These are phyloP conservation scores for Pseudocercospora fijiensis DNA, from an alignment of 2,329 filamentous ascomycete species.

Conservation along the genomic window DNA sequence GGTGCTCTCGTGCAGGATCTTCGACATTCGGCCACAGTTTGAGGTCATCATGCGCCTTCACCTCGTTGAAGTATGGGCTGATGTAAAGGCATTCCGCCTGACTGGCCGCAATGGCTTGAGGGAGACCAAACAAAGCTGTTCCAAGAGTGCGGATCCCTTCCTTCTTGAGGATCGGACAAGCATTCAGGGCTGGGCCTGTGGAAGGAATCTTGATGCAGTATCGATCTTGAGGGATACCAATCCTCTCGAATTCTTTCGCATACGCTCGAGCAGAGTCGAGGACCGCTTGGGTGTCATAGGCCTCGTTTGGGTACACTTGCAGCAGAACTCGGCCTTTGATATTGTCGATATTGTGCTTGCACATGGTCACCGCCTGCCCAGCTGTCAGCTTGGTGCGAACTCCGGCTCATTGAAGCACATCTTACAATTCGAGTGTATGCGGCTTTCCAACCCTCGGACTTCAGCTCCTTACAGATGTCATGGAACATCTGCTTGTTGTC, in stretches of 20 bases:
- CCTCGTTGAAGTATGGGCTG: slow-evolving; percentile 64
- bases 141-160: slow-evolving; percentile 59
- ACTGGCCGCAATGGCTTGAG: slow-evolving; percentile 59
- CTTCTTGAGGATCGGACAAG: slow-evolving; percentile 55
- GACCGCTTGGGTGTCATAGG: slow-evolving; percentile 21
- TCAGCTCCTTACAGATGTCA: slow-evolving; percentile 27
- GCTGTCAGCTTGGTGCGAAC: not conserved
- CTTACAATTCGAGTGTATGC: slow-evolving; percentile 26
- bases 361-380: slow-evolving; percentile 23
- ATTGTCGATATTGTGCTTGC: slow-evolving; percentile 27
- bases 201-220: slow-evolving; percentile 64
- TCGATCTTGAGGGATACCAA: slow-evolving; percentile 35
- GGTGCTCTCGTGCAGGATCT: slow-evolving; percentile 22
- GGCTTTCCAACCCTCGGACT: slow-evolving; percentile 25
- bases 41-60: slow-evolving; percentile 54
- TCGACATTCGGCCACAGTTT: slow-evolving; percentile 21
- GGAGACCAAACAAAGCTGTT: slow-evolving; percentile 62
- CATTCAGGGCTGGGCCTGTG: slow-evolving; percentile 64
- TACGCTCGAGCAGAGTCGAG: slow-evolving; percentile 25
- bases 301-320: slow-evolving; percentile 26
- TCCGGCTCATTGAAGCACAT: not conserved
- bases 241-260: slow-evolving; percentile 35
- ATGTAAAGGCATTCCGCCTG: slow-evolving; percentile 62
- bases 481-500: slow-evolving; percentile 25
- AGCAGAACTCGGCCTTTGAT: slow-evolving; percentile 27